These are phyloP conservation scores for Nicotiana sylvestris DNA, from an alignment of 257 asterid species.

Conservation along the genomic window DNA sequence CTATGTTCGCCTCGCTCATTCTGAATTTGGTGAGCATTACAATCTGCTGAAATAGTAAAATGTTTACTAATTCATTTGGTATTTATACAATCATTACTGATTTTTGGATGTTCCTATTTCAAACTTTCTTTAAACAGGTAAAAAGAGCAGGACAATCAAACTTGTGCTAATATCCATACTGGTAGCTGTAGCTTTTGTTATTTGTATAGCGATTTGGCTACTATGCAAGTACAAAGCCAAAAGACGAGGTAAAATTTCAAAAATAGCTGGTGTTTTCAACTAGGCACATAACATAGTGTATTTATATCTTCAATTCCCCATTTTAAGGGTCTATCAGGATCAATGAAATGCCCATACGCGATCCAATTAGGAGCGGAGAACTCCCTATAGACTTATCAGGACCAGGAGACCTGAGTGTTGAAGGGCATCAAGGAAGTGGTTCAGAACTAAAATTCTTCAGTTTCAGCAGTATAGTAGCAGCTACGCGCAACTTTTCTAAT, in stretches of 20 bases:
- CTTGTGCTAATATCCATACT: slow-evolving; percentile 27
- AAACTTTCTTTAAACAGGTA: slow-evolving; percentile 21
- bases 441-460: slow-evolving; percentile 49
- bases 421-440: slow-evolving; percentile 49
- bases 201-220: slow-evolving; percentile 35
- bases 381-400: slow-evolving; percentile 36
- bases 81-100: background rate
- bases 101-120: background rate
- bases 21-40: slow-evolving; percentile 48
- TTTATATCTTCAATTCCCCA: background rate
- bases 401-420: slow-evolving; percentile 31
- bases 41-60: background rate
- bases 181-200: slow-evolving; percentile 30
- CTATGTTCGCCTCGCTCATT: slow-evolving; percentile 45
- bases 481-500: slow-evolving; percentile 60
- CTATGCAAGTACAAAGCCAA: slow-evolving; percentile 29
- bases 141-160: slow-evolving; percentile 19
- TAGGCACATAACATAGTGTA: background rate
- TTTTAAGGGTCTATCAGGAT: slow-evolving; percentile 28
- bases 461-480: slow-evolving; percentile 49
- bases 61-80: background rate
- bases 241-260: slow-evolving; percentile 30
- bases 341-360: slow-evolving; percentile 18
- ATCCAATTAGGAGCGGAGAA: slow-evolving; percentile 33
- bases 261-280: background rate